Percentiles rank a stretch among this genome's conserved stretches.
phyloP scores from a whole-genome alignment of 495 filamentous ascomycete genomes.

The Entonaema liquescens region DNA sequence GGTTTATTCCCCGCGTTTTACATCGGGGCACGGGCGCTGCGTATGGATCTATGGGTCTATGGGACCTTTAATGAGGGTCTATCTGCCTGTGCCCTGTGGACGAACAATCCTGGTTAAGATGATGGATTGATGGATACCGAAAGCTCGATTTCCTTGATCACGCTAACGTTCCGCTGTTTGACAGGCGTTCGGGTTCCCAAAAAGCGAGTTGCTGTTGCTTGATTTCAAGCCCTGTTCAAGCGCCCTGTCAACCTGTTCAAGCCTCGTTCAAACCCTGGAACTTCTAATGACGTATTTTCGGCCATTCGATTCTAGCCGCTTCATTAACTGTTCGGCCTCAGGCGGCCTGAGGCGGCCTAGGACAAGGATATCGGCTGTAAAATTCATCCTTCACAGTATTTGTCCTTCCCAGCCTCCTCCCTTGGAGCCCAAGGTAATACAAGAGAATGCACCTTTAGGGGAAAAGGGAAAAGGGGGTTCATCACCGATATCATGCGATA shows the following conservation, averaged over 20 bases:
- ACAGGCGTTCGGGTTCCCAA: conserved; percentile 3
- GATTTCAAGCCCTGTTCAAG: conserved; percentile 19
- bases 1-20: conserved; percentile 33
- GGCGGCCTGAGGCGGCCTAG: too few relatives aligned
- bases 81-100: too few relatives aligned
- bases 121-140: conserved; percentile 12
- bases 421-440: conserved; percentile 40
- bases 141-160: conserved; percentile 16
- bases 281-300: conserved; percentile 28
- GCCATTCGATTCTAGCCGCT: conserved; percentile 7
- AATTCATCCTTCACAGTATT: background rate
- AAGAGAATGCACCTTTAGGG: conserved; percentile 1
- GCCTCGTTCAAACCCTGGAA: background rate
- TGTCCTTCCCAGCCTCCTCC: background rate
- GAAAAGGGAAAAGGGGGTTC: conserved; percentile 16
- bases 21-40: conserved; percentile 17
- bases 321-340: background rate
- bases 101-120: background rate
- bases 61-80: too few relatives aligned
- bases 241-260: too few relatives aligned
- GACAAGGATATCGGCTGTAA: conserved; percentile 1
- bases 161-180: conserved; percentile 17
- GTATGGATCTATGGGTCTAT: background rate
- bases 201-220: conserved; percentile 11
- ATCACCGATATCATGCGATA: conserved; percentile 12